These are phyloP conservation scores for Stephanodiscus minutulus DNA, from an alignment of 108 stramenopile genomes.

Conservation along the genomic window DNA sequence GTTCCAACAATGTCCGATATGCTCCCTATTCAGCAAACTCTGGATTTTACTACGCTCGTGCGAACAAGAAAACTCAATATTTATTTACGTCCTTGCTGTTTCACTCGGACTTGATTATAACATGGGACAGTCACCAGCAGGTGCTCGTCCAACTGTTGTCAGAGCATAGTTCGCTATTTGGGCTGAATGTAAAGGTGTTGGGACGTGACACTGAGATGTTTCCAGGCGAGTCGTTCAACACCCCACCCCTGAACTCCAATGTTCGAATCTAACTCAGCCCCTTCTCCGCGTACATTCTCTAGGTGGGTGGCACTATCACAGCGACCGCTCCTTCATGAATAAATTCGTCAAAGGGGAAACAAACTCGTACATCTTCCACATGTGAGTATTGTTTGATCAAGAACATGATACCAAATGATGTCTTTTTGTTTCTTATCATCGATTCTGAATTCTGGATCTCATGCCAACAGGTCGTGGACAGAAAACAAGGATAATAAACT, in stretches of 20 bases:
- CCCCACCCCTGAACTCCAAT: not conserved
- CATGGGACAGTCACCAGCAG: slow-evolving; percentile 74
- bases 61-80: slow-evolving; percentile 66
- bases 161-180: slow-evolving; percentile 72
- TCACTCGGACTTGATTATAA: slow-evolving; percentile 63
- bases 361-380: slow-evolving; percentile 51
- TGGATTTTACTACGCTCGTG: slow-evolving; percentile 89
- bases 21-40: slow-evolving; percentile 67
- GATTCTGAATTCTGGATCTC: slow-evolving; percentile 11
- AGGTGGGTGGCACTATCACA: slow-evolving; percentile 57
- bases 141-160: slow-evolving; percentile 62
- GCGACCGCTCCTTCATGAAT: slow-evolving; percentile 46
- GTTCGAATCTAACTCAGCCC: not conserved
- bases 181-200: slow-evolving; percentile 77
- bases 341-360: slow-evolving; percentile 44
- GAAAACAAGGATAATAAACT: slow-evolving; percentile 84
- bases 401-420: not conserved
- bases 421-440: not conserved
- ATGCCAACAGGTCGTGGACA: slow-evolving; percentile 60
- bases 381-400: slow-evolving; percentile 29
- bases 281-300: not conserved
- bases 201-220: slow-evolving; percentile 59
- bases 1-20: slow-evolving; percentile 59
- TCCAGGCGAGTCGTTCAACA: slow-evolving; percentile 29
- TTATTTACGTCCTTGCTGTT: slow-evolving; percentile 66